A percentile compares a stretch with the other conserved stretches of the same genome.
phyloP scores from a whole-genome alignment of 1,284 basidiomycete species.

The Trichosporon asahii region DNA sequence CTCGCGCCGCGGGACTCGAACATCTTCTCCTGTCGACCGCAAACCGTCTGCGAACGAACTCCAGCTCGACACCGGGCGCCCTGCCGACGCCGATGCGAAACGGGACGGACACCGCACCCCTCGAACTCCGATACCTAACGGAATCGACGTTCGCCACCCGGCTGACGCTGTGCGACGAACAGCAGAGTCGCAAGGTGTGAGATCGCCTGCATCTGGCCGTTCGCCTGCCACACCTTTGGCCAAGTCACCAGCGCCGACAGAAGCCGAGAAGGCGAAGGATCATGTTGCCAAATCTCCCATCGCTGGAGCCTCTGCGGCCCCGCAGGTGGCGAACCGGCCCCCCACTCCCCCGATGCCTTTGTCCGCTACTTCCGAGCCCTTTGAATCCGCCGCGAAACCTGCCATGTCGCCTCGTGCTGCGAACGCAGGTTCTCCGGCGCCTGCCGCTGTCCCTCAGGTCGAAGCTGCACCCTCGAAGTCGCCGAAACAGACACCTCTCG shows the following conservation, averaged over 20 bases:
- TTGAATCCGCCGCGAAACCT: background rate
- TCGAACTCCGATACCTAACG: background rate
- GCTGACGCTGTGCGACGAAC: background rate
- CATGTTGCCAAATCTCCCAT: background rate
- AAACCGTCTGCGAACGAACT: constrained; percentile 1
- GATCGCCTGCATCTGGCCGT: background rate
- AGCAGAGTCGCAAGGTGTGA: background rate
- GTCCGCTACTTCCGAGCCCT: background rate
- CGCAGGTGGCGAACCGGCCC: background rate
- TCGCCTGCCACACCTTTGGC: background rate
- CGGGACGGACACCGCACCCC: background rate
- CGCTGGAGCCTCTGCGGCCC: background rate
- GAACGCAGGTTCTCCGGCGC: background rate
- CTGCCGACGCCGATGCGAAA: background rate
- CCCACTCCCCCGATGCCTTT: background rate
- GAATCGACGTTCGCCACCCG: background rate
- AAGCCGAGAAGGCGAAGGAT: background rate
- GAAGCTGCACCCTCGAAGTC: too few species aligned
- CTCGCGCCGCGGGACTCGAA: background rate
- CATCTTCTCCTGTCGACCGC: constrained; percentile 5
- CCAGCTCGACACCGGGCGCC: background rate
- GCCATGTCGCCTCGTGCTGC: background rate
- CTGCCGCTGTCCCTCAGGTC: background rate
- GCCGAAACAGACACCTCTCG: too few species aligned
- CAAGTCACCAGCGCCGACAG: background rate